Conservation (phyloP, 1,284 basidiomycete genomes). For the Cutaneotrichosporon sp. region DNA sequence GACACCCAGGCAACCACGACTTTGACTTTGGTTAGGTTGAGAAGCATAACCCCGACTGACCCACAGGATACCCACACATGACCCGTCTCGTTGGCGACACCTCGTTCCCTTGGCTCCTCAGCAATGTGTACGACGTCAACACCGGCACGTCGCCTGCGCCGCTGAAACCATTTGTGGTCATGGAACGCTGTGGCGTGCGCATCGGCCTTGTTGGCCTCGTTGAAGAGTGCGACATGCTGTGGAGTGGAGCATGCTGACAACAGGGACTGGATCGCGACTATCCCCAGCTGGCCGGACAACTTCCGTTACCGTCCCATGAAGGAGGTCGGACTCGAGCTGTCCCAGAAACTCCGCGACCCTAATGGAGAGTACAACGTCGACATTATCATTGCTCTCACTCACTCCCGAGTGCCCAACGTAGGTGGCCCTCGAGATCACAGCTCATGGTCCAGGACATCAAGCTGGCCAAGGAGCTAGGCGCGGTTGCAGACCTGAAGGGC, state of each 20-base stretch:
- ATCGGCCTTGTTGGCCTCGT: constrained; percentile 78
- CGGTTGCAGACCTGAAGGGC: constrained; percentile 53
- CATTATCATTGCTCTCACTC: constrained; percentile 73
- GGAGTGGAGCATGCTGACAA: too few species aligned
- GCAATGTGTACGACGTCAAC: constrained; percentile 64
- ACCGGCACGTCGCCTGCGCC: constrained; percentile 58
- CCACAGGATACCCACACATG: constrained; percentile 69
- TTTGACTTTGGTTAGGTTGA: constrained; percentile 61
- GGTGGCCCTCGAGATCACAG: constrained; percentile 20
- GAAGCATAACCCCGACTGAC: background rate
- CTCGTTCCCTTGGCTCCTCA: constrained; percentile 66
- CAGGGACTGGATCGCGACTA: constrained; percentile 79
- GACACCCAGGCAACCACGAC: constrained; percentile 68
- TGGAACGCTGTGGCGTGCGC: constrained; percentile 62
- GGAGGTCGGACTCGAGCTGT: constrained; percentile 61
- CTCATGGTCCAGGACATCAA: constrained; percentile 56
- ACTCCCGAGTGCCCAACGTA: constrained; percentile 66
- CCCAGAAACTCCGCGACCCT: constrained; percentile 65
- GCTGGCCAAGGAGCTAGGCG: constrained; percentile 60
- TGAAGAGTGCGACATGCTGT: constrained; percentile 68
- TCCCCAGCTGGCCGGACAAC: constrained; percentile 70
- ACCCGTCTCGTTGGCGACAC: constrained; percentile 65
- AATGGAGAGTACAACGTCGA: constrained; percentile 65
- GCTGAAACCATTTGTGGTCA: constrained; percentile 58
- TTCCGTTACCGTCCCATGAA: constrained; percentile 68